Percentiles rank a stretch among this genome's conserved stretches.
Conservation (phyloP, 208 protist genomes). For the Lotmaria passim region DNA sequence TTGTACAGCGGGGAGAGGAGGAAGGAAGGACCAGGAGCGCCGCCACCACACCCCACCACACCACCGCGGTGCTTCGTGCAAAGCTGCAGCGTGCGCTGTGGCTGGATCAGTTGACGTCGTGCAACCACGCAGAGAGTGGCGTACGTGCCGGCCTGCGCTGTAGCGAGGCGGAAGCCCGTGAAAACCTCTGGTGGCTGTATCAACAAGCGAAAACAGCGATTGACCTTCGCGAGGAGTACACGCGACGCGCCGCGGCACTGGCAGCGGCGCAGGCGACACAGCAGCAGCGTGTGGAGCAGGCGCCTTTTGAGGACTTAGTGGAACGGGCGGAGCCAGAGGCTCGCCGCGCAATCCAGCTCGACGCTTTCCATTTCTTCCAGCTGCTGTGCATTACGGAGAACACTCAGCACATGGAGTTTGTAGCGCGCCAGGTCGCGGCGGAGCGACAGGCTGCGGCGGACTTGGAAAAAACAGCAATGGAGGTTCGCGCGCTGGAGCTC, state of each 20-base stretch:
- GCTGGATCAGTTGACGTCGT: constrained; percentile 23
- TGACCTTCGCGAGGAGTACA: constrained; percentile 11
- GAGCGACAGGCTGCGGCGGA: constrained; percentile 2
- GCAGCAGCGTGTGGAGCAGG: neutral
- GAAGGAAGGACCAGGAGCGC: neutral
- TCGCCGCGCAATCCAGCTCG: constrained; percentile 8
- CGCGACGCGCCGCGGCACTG: neutral
- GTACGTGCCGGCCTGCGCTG: constrained; percentile 22
- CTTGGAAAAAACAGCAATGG: constrained; percentile 8
- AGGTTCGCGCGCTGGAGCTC: constrained; percentile 25
- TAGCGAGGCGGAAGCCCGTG: constrained; percentile 24
- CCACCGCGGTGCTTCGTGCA: constrained; percentile 17
- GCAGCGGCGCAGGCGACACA: neutral
- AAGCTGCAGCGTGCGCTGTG: constrained; percentile 31
- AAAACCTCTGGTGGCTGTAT: constrained; percentile 31
- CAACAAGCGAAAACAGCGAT: neutral
- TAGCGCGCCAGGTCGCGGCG: neutral
- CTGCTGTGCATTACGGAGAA: constrained; percentile 10
- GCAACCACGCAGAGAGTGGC: constrained; percentile 11
- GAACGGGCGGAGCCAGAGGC: constrained; percentile 10
- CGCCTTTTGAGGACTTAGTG: neutral
- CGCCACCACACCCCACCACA: neutral
- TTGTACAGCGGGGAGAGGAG: neutral
- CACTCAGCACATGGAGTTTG: constrained; percentile 7
- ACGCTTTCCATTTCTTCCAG: neutral